Evolutionary conservation across 2,329 filamentous ascomycete genomes (phyloP).

Genomic region (Tolypocladium nubicola): DNA sequence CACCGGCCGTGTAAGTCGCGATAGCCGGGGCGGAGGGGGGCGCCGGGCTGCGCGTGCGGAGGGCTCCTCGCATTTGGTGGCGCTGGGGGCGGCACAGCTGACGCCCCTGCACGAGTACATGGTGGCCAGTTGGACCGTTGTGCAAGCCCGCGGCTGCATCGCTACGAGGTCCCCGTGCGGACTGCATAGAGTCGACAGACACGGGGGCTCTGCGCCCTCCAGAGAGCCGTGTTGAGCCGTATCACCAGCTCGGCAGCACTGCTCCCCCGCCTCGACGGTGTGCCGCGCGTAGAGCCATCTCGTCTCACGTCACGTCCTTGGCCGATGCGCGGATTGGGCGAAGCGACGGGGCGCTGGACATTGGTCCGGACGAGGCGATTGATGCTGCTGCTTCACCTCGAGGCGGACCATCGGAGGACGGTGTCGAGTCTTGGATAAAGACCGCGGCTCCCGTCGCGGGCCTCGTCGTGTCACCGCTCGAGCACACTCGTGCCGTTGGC

Average conservation of each 20-base stretch:
- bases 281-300: no score
- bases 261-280: no score
- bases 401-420: background rate
- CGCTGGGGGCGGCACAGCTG: background rate
- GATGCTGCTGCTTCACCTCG: background rate
- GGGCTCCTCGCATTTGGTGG: background rate
- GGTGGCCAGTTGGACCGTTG: background rate
- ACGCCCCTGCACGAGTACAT: no score
- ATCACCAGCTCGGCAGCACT: no score
- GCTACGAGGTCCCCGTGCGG: no score
- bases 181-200: no score
- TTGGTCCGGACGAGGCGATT: background rate
- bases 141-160: no score
- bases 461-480: background rate
- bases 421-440: no score
- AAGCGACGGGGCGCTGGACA: background rate
- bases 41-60: background rate
- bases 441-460: background rate
- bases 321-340: background rate
- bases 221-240: no score
- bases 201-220: no score
- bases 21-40: background rate
- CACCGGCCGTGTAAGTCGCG: background rate
- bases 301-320: background rate
- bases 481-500: background rate